These are phyloP conservation scores for Suillus weaverae DNA, from an alignment of 768 basidiomycete species.

Conservation along the genomic window DNA sequence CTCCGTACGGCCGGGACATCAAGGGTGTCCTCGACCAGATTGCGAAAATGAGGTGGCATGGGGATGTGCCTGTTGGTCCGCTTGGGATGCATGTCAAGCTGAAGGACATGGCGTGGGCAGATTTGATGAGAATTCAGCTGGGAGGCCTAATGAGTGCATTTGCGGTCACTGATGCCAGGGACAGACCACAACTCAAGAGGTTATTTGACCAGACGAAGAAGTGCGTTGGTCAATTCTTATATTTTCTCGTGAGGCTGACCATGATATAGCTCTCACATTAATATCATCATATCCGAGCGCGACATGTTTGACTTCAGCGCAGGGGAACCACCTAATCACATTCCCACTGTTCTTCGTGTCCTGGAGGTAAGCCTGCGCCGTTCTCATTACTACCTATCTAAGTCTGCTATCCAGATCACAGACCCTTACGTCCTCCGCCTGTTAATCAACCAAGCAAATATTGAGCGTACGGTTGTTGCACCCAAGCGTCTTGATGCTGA, in stretches of 20 bases:
- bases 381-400: background rate
- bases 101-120: conserved; percentile 65
- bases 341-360: conserved; percentile 78
- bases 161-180: conserved; percentile 70
- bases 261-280: conserved; percentile 40
- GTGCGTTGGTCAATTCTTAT: conserved; percentile 45
- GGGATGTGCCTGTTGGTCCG: conserved; percentile 72
- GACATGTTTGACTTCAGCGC: conserved; percentile 79
- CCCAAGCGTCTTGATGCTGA: conserved; percentile 65
- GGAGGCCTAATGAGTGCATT: conserved; percentile 61
- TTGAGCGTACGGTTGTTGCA: conserved; percentile 75
- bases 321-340: conserved; percentile 66
- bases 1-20: conserved; percentile 64
- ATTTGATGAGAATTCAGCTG: conserved; percentile 64
- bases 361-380: conserved; percentile 58
- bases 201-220: conserved; percentile 60
- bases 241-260: background rate
- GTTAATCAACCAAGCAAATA: conserved; percentile 69
- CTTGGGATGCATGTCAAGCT: conserved; percentile 78
- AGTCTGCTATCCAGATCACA: conserved; percentile 52
- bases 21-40: conserved; percentile 57
- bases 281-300: conserved; percentile 63
- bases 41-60: conserved; percentile 54
- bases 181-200: conserved; percentile 54
- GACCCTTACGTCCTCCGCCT: conserved; percentile 76